Base-by-base conservation (phyloP, 164 flowering plant species). In the Warburgia ugandensis region DNA sequence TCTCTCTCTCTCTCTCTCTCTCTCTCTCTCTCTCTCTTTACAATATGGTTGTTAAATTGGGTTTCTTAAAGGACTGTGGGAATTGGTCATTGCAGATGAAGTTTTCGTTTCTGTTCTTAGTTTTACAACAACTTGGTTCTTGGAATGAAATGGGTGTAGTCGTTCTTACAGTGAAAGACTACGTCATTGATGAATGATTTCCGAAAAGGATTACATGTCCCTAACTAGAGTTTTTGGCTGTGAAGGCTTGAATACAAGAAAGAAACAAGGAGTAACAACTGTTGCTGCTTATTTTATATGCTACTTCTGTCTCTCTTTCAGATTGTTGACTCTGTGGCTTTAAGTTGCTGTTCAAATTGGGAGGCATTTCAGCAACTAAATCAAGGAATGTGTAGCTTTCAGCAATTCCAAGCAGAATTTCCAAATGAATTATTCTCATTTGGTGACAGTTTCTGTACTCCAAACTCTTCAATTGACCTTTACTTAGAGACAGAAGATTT, bases 401-500 rank as follows among this genome's bases (percentile, higher is more conserved):
- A 49, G 40, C 48, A 58, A n/a, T 6, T 14, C 8, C 25, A 54
- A 33, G 27, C 59, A 30, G 33, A 31, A 2, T 10, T 29, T 31
- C 54, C 31, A 10, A 29, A 36, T n/a, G 38, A 60, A 5, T 10
- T 39, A 1, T 41, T 54, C 12, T 32, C 48, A 14, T 41, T 53
- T 42, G 47, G 52, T 17, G 36, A 54, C 20, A 25, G 27, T 32
- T 38, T 20, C 31, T 5, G 8, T 19, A 32, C 29, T 45, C 29
- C n/a, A 20, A 11, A 7, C 16, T 7, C 35, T 3, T 13, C 25
- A 13, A 26, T 51, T 6, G 63, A 59, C 23, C 43, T 50, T 3
- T 36, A 44, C 35, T 14, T 25, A 19, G 42, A 41, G 4, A 33
- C 20, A 2, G 54, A 50, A 19, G 51, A 51, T 9, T 51, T 43